Evolutionary conservation across 768 basidiomycete species (phyloP).

Genomic region (Lepiota venenata): DNA sequence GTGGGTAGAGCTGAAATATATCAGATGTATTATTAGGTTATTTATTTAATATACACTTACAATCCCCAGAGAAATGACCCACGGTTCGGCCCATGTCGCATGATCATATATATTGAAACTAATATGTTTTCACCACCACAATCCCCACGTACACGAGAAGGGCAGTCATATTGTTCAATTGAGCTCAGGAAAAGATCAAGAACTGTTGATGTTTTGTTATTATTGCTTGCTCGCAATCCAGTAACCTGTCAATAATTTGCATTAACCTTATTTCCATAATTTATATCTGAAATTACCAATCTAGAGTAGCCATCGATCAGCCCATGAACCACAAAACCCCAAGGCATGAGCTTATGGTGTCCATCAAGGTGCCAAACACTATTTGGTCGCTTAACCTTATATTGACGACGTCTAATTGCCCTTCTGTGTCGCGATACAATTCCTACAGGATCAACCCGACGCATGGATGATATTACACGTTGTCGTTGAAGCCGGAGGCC

Average conservation of each 20-base stretch:
- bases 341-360: conserved; percentile 30
- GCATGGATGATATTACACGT: conserved; percentile 17
- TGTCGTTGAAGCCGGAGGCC: too few species aligned
- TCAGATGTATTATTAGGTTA: too few species aligned
- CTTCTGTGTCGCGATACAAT: conserved; percentile 15
- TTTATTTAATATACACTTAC: conserved; percentile 11
- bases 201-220: conserved; percentile 32
- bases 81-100: conserved; percentile 8
- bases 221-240: conserved; percentile 26
- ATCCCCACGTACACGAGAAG: conserved; percentile 27
- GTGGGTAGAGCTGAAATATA: conserved; percentile 17
- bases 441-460: conserved; percentile 24
- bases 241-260: conserved; percentile 15
- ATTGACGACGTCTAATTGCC: conserved; percentile 18
- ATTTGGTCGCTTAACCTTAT: conserved; percentile 20
- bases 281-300: conserved; percentile 15
- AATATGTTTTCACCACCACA: conserved; percentile 29
- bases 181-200: conserved; percentile 23
- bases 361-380: conserved; percentile 31
- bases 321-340: conserved; percentile 26
- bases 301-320: conserved; percentile 21
- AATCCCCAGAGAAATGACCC: conserved; percentile 33
- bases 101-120: conserved; percentile 17
- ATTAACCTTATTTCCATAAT: background rate
- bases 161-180: conserved; percentile 21